These are phyloP conservation scores for Orbilia quercus DNA, from an alignment of 2,329 filamentous ascomycete genomes.

Conservation along the genomic window DNA sequence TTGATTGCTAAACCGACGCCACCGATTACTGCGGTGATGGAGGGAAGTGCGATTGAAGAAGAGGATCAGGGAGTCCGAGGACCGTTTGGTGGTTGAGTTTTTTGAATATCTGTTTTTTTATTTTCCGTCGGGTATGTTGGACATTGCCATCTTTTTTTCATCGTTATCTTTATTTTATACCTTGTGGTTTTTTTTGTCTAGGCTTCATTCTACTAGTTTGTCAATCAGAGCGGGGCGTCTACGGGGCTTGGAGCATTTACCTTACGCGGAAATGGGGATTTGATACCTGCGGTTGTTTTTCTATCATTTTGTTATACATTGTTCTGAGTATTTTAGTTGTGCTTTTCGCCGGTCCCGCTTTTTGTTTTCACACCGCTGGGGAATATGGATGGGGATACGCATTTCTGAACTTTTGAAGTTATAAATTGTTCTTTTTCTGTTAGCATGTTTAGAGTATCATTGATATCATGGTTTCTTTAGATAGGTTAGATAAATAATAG, in stretches of 20 bases:
- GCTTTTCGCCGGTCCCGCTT: no score
- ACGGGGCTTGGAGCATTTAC: background rate
- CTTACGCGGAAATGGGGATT: background rate
- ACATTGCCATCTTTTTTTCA: background rate
- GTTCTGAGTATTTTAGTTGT: background rate
- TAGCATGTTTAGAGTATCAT: background rate
- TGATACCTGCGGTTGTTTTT: constrained; percentile 1
- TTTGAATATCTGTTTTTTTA: background rate
- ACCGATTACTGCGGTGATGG: constrained; percentile 24
- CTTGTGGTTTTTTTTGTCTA: background rate
- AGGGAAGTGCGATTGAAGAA: constrained; percentile 47
- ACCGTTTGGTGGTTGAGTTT: background rate
- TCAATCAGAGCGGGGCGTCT: constrained; percentile 24
- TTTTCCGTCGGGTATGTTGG: background rate
- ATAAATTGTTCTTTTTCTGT: background rate
- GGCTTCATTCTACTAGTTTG: constrained; percentile 7
- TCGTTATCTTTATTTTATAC: background rate
- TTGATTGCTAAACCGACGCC: constrained; percentile 19
- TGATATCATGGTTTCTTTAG: background rate
- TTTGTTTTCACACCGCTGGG: background rate
- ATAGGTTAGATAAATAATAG: background rate
- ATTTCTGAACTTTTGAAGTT: background rate
- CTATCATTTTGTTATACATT: background rate
- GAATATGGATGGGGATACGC: constrained; percentile 16
- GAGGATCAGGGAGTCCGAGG: constrained; percentile 20